These are phyloP conservation scores for Hymenoscyphus infarciens DNA, from an alignment of 2,329 filamentous ascomycete genomes.

Conservation along the genomic window DNA sequence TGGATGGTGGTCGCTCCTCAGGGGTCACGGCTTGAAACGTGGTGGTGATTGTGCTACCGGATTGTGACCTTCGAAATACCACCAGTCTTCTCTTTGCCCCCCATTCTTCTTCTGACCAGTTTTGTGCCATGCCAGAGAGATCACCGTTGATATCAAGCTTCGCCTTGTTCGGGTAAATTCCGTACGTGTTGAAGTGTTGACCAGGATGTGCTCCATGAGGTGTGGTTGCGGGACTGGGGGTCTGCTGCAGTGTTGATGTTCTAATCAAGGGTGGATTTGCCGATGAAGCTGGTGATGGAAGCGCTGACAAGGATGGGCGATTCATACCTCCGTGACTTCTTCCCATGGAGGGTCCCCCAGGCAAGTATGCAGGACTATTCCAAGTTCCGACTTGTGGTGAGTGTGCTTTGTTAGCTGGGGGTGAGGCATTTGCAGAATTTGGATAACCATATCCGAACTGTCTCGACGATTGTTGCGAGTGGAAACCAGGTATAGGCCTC, in stretches of 20 bases:
- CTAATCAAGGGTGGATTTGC: slow-evolving; percentile 60
- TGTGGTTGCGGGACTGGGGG: slow-evolving; percentile 44
- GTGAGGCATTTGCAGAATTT: slow-evolving; percentile 39
- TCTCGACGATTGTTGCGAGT: slow-evolving; percentile 38
- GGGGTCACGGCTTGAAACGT: slow-evolving; percentile 75
- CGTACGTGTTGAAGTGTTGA: slow-evolving; percentile 44
- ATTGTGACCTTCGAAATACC: slow-evolving; percentile 79
- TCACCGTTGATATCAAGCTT: slow-evolving; percentile 81
- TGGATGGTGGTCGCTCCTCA: slow-evolving; percentile 76
- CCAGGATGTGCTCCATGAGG: slow-evolving; percentile 38
- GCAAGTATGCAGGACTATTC: slow-evolving; percentile 45
- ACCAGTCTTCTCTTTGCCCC: slow-evolving; percentile 78
- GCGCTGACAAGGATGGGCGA: slow-evolving; percentile 22
- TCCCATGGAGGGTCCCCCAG: slow-evolving; percentile 40
- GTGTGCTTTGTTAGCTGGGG: slow-evolving; percentile 43
- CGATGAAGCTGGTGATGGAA: slow-evolving; percentile 25
- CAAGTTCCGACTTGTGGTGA: slow-evolving; percentile 46
- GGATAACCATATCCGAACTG: slow-evolving; percentile 42
- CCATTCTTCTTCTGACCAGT: slow-evolving; percentile 81
- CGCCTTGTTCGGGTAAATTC: slow-evolving; percentile 78
- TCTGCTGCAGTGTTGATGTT: slow-evolving; percentile 62
- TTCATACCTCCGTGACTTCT: slow-evolving; percentile 37
- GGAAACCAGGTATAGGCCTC: slow-evolving; percentile 36
- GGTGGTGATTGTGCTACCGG: slow-evolving; percentile 75
- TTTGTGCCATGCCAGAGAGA: slow-evolving; percentile 75